Evolutionary conservation across 2,329 filamentous ascomycete species (phyloP), one percentile per base, ranked within the genome.

Genomic region (Eutypella sp.): DNA sequence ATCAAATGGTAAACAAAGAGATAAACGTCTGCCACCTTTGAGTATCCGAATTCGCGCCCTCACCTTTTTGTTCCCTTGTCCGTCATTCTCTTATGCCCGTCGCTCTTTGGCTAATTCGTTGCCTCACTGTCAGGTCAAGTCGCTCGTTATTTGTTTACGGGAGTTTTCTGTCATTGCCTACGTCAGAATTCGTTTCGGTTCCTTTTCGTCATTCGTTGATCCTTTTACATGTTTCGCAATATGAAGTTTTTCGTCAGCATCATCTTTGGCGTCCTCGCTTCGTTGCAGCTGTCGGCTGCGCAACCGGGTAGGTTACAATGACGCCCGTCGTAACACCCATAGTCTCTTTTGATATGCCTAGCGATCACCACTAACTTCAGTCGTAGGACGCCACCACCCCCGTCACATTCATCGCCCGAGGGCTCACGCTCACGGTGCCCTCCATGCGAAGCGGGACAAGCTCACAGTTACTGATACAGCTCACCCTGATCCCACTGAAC

Each of bases 211-310:
- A 41, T 42, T 41, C 25, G 16, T 48, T 40, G 44, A 48, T 38
- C 25, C 38, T 48, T 31, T 24, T 46, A 51, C 41, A 67, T 53
- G 38, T 48, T 31, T 24, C 46, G 50, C 41, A 67, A 53, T 47
- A 79, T 79, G 75, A 75, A 71, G 65, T 56, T 62, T 49, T 53
- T n/a, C n/a, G n/a, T 61, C 40, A 47, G 60, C 47, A 57, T 73
- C 41, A 61, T 61, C 48, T 46, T 70, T 46, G 61, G 65, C 41
- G 55, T 68, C 29, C 46, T 67, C 42, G 58, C 66, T 41, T 56
- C 77, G 48, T 56, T 72, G 37, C 60, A 62, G 47, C 60, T 72
- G 45, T 66, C 64, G 33, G 61, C 60, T 48, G 70, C 71, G 37
- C 71, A 72, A 52, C 74, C 68, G 19, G 46, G 62, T 64, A 57